Evolutionary conservation across 1,284 basidiomycete genomes (phyloP), one percentile per base, ranked within the genome.

Genomic region (Trametes polyzona): DNA sequence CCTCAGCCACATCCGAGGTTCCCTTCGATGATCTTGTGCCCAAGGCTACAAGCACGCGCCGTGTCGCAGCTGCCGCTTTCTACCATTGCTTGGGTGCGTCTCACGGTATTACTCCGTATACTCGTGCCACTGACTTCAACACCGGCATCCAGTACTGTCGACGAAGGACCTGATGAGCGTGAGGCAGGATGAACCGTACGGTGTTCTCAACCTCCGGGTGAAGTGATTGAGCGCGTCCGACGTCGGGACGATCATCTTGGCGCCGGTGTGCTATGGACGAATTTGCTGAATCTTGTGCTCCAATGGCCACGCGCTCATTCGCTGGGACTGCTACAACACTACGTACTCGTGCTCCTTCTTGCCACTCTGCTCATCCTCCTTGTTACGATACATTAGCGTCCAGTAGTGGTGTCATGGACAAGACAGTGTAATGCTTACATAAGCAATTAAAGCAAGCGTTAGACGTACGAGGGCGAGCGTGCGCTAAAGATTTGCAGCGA

Each of bases 31-130:
- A 78, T 35, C 77, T 92, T 30, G 86, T 84, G 17, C 90, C 88
- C 6, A 79, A 74, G 55, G 68, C 73, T 42, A 83, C 86, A 1
- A 89, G 87, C 63, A 90, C 87, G 2, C 76, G 82, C 16, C 88
- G 87, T 66, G 87, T 93, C 30, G 90, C 89, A 6, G 83, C 90
- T 16, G 83, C 88, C 27, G 90, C 84, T 4, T 86, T 93, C 68
- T 90, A 93, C 72, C 90, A 93, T 62, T 91, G 88, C 69, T 77
- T 92, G 47, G 88, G 90, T 90, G 57, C 47, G 83, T 73, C 2
- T 16, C 21, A 17, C 16, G 9, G 17, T 12, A n/a, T 19, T 10
- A 2, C 16, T 24, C 12, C n/a, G 36, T 7, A 7, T 36, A 19
- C 39, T 17, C 9, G 33, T 24, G 29, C 14, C 14, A 9, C 44